Conservation (phyloP, 78 protist species). For the Dictyostelium firmibasis region DNA sequence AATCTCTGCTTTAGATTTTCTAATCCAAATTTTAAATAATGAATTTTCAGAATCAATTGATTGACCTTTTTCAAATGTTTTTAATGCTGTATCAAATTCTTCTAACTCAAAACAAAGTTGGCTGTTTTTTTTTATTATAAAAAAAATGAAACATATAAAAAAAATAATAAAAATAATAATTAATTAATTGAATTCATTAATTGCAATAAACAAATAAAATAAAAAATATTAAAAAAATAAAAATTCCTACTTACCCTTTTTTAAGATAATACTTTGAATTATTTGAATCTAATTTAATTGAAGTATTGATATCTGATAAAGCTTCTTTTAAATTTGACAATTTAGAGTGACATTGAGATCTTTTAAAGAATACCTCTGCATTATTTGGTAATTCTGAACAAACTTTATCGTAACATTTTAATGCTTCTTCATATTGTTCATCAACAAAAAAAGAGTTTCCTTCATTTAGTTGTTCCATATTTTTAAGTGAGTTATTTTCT, state of each 20-base stretch:
- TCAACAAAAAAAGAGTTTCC: conserved; percentile 80
- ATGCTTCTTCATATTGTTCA: conserved; percentile 79
- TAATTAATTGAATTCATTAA: neutral
- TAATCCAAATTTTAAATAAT: conserved; percentile 83
- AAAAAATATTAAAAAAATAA: neutral
- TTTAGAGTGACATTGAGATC: conserved; percentile 73
- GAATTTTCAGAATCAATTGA: conserved; percentile 57
- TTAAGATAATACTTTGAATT: conserved; percentile 77
- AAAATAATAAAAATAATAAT: neutral
- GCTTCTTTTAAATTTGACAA: conserved; percentile 55
- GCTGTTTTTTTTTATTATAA: neutral
- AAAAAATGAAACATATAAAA: neutral
- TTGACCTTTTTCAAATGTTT: conserved; percentile 78
- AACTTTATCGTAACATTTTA: conserved; percentile 51
- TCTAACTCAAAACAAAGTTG: conserved; percentile 79
- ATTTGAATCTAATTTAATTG: conserved; percentile 76
- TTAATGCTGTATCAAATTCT: conserved; percentile 84
- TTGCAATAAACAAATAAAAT: neutral
- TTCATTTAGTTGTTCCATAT: neutral
- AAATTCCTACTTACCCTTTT: conserved; percentile 71
- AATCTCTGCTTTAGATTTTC: conserved; percentile 82
- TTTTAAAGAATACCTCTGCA: conserved; percentile 36
- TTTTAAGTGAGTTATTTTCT: too few species aligned
- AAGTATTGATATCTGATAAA: conserved; percentile 63
- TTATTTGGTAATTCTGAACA: conserved; percentile 3